Conservation (phyloP, 345 rosid genomes). For the Citrus australasica region DNA sequence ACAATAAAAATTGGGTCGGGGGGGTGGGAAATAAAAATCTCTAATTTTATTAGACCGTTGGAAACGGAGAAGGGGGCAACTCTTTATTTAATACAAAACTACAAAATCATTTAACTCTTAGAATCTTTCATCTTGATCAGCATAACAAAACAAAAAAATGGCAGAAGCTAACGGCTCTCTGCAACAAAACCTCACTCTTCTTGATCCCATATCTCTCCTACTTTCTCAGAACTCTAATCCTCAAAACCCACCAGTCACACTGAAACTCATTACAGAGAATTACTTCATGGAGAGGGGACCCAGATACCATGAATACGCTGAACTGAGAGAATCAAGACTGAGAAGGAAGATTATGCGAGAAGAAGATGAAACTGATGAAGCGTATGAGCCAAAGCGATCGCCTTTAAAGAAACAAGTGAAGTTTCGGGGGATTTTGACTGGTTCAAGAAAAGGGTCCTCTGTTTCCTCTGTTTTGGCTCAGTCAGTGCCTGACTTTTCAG, state of each 20-base stretch:
- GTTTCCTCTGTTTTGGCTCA: constrained; percentile 50
- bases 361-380: constrained; percentile 35
- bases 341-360: constrained; percentile 32
- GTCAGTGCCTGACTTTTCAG: constrained; percentile 79
- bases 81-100: constrained; percentile 9
- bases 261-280: constrained; percentile 44
- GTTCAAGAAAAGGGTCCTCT: constrained; percentile 30
- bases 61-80: background rate
- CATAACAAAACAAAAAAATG: constrained; percentile 35
- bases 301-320: constrained; percentile 64
- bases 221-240: constrained; percentile 53
- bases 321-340: constrained; percentile 64
- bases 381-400: constrained; percentile 30
- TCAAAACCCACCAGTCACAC: constrained; percentile 40
- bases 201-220: constrained; percentile 63
- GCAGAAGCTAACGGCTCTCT: constrained; percentile 32
- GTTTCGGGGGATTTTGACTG: constrained; percentile 35
- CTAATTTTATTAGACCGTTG: constrained; percentile 47
- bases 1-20: background rate
- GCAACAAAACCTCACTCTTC: constrained; percentile 24
- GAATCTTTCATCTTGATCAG: background rate
- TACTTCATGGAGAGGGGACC: constrained; percentile 78
- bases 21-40: background rate
- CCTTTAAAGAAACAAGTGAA: constrained; percentile 64
- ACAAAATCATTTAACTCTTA: constrained; percentile 9